Base-by-base conservation (phyloP, 1,139 yeast genomes). In the Yamadazyma diospyri region DNA sequence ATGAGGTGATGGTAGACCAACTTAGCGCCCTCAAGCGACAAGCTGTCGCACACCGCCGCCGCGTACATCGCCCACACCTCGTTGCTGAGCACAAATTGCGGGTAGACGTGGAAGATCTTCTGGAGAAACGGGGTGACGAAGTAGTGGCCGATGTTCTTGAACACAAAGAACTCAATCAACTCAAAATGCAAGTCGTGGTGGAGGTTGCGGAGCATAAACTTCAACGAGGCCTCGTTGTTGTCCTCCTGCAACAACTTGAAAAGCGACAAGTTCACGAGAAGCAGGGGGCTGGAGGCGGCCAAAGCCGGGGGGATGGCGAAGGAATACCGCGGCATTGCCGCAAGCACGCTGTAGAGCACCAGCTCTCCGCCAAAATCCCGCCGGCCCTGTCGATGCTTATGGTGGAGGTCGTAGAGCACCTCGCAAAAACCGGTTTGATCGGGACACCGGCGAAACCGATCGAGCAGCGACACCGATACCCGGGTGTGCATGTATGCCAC, bases 1-100 rank as follows among this genome's bases (percentile, higher is more conserved):
- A 69, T 48, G 9, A 69, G 37, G 29, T 63, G 59, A 40, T 68
- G 71, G 39, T 55, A 67, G 0, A 65, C 45, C 33, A 65, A 36
- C 10, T 53, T 47, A 0, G 70, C 66, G 0, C 72, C 70, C 10
- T 54, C 44, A 27, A 59, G 49, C 35, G 63, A 53, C 8, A 51
- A 45, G 9, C 32, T 24, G n/a, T 49, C 51, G 29, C 61, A 48
- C 0, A 59, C 61, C 24, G 53, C 37, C 6, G 57, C 41, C 1
- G 59, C 30, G 30, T 51, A 57, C 1, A 39, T 30, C 1, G 64
- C 50, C 74, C 73, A 68, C 15, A 61, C 16, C 40, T 68, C 64
- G 39, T 63, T 60, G 18, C 70, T 55, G 22, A 63, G 30, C 4
- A 34, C 41, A 37, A 58, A 41, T 2, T 23, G 25, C 4, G 37